A percentile compares a stretch with the other conserved stretches of the same genome.
phyloP scores from a whole-genome alignment of 73 alveolate species.

The Symbiodinium pilosum region DNA sequence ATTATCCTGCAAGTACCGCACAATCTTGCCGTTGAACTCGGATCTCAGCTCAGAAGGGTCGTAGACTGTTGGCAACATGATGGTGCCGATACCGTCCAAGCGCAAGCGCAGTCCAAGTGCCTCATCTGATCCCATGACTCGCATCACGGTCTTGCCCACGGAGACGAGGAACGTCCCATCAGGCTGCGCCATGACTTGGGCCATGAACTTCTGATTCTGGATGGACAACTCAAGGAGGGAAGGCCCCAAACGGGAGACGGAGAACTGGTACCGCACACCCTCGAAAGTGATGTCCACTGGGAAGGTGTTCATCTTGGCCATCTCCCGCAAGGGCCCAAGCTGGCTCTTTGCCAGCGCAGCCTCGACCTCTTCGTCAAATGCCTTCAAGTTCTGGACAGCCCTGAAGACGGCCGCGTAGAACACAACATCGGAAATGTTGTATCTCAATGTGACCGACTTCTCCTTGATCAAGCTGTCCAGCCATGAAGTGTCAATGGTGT shows the following conservation, averaged over 20 bases:
- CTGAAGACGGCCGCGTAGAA: slow-evolving; percentile 93
- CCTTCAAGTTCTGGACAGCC: slow-evolving; percentile 80
- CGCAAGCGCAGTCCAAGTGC: slow-evolving; percentile 83
- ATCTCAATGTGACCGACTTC: slow-evolving; percentile 75
- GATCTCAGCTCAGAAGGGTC: slow-evolving; percentile 95
- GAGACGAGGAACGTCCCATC: slow-evolving; percentile 88
- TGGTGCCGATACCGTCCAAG: slow-evolving; percentile 83
- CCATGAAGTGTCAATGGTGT: slow-evolving; percentile 91
- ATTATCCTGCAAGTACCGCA: slow-evolving; percentile 72
- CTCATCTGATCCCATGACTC: slow-evolving; percentile 78
- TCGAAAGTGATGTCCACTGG: slow-evolving; percentile 93
- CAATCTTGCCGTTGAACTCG: slow-evolving; percentile 94
- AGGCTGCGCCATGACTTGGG: slow-evolving; percentile 85
- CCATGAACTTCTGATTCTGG: slow-evolving; percentile 44
- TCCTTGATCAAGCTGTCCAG: slow-evolving; percentile 86
- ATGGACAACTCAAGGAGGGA: slow-evolving; percentile 53
- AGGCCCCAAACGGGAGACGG: slow-evolving; percentile 71
- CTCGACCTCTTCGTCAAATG: slow-evolving; percentile 62
- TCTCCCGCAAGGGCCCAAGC: slow-evolving; percentile 74
- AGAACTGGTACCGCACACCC: slow-evolving; percentile 63
- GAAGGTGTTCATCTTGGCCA: slow-evolving; percentile 77
- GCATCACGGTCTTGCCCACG: slow-evolving; percentile 69
- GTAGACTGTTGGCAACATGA: slow-evolving; percentile 88
- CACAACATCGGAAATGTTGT: slow-evolving; percentile 73
- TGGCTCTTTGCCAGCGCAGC: slow-evolving; percentile 67